phyloP scores from a whole-genome alignment of 1,284 basidiomycete genomes.

The Ganoderma lucidum region DNA sequence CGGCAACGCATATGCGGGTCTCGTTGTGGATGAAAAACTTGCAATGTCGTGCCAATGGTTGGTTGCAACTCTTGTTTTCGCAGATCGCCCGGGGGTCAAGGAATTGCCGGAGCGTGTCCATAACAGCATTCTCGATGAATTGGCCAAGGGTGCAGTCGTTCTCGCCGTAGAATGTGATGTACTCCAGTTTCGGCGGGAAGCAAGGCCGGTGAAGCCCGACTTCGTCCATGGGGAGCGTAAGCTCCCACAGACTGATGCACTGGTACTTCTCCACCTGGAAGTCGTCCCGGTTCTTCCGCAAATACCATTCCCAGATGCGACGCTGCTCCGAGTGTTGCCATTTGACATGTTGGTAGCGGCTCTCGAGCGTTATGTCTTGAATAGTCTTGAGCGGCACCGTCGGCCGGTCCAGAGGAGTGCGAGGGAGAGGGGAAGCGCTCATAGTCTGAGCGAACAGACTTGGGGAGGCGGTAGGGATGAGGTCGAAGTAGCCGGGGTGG shows the following conservation, averaged over 20 bases:
- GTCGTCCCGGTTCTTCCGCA: slow-evolving; percentile 82
- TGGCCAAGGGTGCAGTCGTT: slow-evolving; percentile 94
- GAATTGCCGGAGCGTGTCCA: slow-evolving; percentile 74
- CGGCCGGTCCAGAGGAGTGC: slow-evolving; percentile 47
- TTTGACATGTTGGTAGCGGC: slow-evolving; percentile 73
- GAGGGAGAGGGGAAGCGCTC: slow-evolving; percentile 37
- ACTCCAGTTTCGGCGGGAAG: slow-evolving; percentile 72
- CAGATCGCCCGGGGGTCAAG: slow-evolving; percentile 81
- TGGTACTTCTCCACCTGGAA: slow-evolving; percentile 95
- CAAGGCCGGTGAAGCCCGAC: slow-evolving; percentile 72
- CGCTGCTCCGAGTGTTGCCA: slow-evolving; percentile 87
- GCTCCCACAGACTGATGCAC: slow-evolving; percentile 81
- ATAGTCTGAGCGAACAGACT: slow-evolving; percentile 28
- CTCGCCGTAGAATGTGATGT: slow-evolving; percentile 91
- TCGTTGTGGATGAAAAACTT: slow-evolving; percentile 91
- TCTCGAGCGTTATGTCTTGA: slow-evolving; percentile 74
- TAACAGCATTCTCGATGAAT: slow-evolving; percentile 85
- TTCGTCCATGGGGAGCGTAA: slow-evolving; percentile 76
- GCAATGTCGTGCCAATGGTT: slow-evolving; percentile 86
- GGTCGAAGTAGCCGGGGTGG: slow-evolving; percentile 53
- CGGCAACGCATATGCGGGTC: slow-evolving; percentile 83
- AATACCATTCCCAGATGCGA: slow-evolving; percentile 92
- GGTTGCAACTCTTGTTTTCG: slow-evolving; percentile 83
- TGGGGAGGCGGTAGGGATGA: slow-evolving; percentile 42
- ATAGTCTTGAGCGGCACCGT: slow-evolving; percentile 56